Percentiles rank a stretch among this genome's conserved stretches.
phyloP scores from a whole-genome alignment of 495 filamentous ascomycete species.

The Diplogelasinospora grovesii region DNA sequence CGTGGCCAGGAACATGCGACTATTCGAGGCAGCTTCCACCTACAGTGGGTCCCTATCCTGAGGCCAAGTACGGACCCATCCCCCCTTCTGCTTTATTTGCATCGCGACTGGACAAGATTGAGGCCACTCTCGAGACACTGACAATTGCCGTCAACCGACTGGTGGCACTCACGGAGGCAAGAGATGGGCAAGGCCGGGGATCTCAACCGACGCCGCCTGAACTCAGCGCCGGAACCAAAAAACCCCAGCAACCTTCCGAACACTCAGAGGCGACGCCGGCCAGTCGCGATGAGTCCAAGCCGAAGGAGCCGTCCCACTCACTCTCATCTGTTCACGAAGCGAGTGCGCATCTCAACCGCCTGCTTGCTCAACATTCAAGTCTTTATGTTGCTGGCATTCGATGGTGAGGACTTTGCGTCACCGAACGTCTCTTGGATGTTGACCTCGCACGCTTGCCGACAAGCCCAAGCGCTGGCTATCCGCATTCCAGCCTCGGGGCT shows the following conservation, averaged over 20 bases:
- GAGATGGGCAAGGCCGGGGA: neutral
- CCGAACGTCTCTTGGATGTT: slow-evolving; percentile 27
- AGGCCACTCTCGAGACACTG: slow-evolving; percentile 1
- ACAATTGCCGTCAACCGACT: slow-evolving; percentile 1
- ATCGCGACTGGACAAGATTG: neutral
- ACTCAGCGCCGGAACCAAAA: neutral
- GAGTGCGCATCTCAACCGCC: slow-evolving; percentile 15
- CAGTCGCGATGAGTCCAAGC: too few relatives aligned
- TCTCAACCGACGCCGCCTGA: neutral
- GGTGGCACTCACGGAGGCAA: neutral
- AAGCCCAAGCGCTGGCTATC: slow-evolving; percentile 20
- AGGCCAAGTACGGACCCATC: neutral
- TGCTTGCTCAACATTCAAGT: slow-evolving; percentile 17
- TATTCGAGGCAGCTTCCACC: slow-evolving; percentile 9
- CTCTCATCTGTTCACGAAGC: neutral
- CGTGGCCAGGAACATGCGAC: slow-evolving; percentile 17
- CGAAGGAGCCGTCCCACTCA: too few relatives aligned
- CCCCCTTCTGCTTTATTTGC: neutral
- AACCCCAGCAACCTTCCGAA: neutral
- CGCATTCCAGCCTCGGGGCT: slow-evolving; percentile 3
- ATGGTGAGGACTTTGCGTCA: slow-evolving; percentile 22
- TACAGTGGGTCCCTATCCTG: neutral
- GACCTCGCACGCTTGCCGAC: slow-evolving; percentile 20
- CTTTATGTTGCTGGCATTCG: slow-evolving; percentile 15
- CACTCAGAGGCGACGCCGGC: too few relatives aligned